Base-by-base conservation (phyloP, 768 basidiomycete species). In the Pulveroboletus sp. region DNA sequence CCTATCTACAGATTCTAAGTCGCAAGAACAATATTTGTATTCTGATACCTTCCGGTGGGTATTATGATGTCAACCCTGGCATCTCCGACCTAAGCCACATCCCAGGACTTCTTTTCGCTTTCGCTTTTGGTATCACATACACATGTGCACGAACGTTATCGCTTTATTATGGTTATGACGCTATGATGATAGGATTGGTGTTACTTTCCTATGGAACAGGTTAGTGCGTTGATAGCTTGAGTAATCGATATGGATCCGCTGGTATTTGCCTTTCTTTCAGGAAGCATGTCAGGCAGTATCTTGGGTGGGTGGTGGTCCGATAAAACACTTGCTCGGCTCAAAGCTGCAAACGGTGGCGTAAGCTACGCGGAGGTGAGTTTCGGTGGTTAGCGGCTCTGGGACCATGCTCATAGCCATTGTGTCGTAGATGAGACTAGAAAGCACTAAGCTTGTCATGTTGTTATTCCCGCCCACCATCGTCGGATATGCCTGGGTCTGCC, bases 401-500 rank as follows among this genome's bases (percentile, higher is more conserved):
- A 14, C n/a, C 33, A 29, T 10, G 27, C 23, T 45, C 27, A 13
- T 46, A 13, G 19, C 2, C 12, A 32, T 16, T 5, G 24, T 14
- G 5, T 50, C 13, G 9, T 55, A 89, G 87, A 87, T 89, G 81
- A 82, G 90, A 7, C 64, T 94, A 17, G 73, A 78, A 60, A 87
- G 86, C 55, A 85, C 81, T 0, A 72, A 79, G 27, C 47, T 73
- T 19, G 82, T 76, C 6, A 75, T 90, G 63, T 63, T 76, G 25
- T 52, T 19, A 31, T 55, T 78, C 25, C 85, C 93, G 2, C 78
- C 75, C 0, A 73, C 77, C 3, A 74, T 86, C 24, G 59, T 90
- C 19, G 83, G 76, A 0, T 89, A 89, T 61, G 93, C 81, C 1
- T 94, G 91, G 93, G 74, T 85, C 4, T 82, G 80, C 45, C 71